Evolutionary conservation across 495 filamentous ascomycete genomes (phyloP).

Genomic region (Thozetella sp.): DNA sequence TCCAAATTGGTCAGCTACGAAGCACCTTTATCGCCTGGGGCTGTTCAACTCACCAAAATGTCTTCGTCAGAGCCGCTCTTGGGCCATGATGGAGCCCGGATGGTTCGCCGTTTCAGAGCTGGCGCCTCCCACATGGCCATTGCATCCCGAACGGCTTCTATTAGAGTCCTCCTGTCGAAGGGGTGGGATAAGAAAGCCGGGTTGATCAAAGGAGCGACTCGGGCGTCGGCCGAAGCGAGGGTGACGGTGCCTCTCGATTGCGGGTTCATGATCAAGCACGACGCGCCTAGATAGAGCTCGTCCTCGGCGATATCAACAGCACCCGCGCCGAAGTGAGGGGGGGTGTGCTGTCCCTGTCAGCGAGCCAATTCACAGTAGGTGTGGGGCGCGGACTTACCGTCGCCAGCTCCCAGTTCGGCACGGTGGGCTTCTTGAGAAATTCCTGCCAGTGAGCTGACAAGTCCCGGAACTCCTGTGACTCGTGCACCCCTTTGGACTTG

Average conservation of each 20-base stretch:
- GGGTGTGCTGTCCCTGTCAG: conserved; percentile 11
- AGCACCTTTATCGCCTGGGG: too few species aligned
- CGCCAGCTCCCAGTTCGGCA: conserved; percentile 22
- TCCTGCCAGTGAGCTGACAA: conserved; percentile 29
- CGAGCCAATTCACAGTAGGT: neutral
- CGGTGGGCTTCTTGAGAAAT: conserved; percentile 33
- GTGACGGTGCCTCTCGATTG: conserved; percentile 44
- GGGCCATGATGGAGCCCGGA: conserved; percentile 36
- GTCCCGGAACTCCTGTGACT: conserved; percentile 37
- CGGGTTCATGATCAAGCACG: conserved; percentile 23
- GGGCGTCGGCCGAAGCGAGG: conserved; percentile 28
- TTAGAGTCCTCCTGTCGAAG: conserved; percentile 43
- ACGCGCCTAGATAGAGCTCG: conserved; percentile 14
- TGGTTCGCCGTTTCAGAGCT: conserved; percentile 41
- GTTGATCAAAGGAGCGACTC: conserved; percentile 34
- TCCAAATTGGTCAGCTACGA: too few species aligned
- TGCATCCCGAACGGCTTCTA: conserved; percentile 41
- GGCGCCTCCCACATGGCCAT: conserved; percentile 36
- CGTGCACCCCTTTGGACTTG: conserved; percentile 36
- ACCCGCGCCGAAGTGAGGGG: conserved; percentile 12
- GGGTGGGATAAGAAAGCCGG: conserved; percentile 47
- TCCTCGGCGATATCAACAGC: conserved; percentile 6
- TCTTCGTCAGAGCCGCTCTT: conserved; percentile 49
- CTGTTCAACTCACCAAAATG: conserved; percentile 27
- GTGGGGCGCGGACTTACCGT: conserved; percentile 9